These are phyloP conservation scores for slime mould (Dictyostelium discoideum) DNA, from an alignment of 78 protist genomes.

Conservation along the genomic window dicty_2.7 NC_007088.5:1927501-1928000, in stretches of 20 bases:
- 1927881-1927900: neutral
- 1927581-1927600: conserved; percentile 41
- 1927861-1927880: neutral
- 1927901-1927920: neutral
- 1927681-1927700: conserved; percentile 38
- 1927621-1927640: conserved; percentile 75
- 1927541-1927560: conserved; percentile 27
- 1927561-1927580: conserved; percentile 40
- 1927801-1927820: conserved; percentile 30
- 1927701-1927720: conserved; percentile 56
- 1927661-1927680: conserved; percentile 51
- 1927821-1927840: conserved; percentile 64
- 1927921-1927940: neutral
- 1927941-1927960: neutral
- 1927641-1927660: conserved; percentile 74
- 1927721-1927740: conserved; percentile 48
- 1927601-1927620: conserved; percentile 50
- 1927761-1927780: conserved; percentile 43
- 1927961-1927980: neutral
- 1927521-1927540: conserved; percentile 27
- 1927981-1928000: conserved; percentile 51
- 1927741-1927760: conserved; percentile 60
- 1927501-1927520: neutral
- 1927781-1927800: conserved; percentile 48
- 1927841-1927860: conserved; percentile 31